Percentiles rank a stretch among this genome's conserved stretches.
phyloP scores from a whole-genome alignment of 345 rosid species.

The Salix arbutifolia region DNA sequence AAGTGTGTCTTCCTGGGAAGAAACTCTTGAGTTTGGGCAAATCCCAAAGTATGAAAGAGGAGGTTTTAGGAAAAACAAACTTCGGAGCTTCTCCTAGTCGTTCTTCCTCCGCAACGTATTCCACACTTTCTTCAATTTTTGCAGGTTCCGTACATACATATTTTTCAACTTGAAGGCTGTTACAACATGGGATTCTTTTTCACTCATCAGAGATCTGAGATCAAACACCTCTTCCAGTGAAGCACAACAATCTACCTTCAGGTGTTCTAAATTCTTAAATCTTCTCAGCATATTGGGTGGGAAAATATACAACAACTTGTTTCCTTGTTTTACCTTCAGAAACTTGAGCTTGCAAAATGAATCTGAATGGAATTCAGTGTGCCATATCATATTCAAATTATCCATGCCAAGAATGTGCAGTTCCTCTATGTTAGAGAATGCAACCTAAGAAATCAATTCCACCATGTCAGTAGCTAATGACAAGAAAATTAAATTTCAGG shows the following conservation, averaged over 20 bases:
- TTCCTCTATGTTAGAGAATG: constrained; percentile 21
- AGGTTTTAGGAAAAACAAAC: constrained; percentile 16
- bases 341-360: constrained; percentile 12
- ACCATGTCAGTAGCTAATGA: no score
- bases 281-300: constrained; percentile 1
- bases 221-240: constrained; percentile 19
- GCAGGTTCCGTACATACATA: neutral
- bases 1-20: neutral
- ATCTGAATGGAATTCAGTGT: constrained; percentile 5
- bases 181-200: neutral
- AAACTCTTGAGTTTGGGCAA: constrained; percentile 12
- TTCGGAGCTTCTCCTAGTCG: neutral
- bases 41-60: neutral
- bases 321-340: neutral
- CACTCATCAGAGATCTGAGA: neutral
- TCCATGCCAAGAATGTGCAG: constrained; percentile 6
- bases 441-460: constrained; percentile 10
- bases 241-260: neutral
- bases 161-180: neutral
- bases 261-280: neutral
- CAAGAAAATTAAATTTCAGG: no score
- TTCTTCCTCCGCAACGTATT: constrained; percentile 9
- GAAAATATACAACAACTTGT: neutral
- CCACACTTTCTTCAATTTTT: constrained; percentile 6
- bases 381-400: constrained; percentile 20